Base-by-base conservation (phyloP, 2,329 filamentous ascomycete species). In the Lasiodiplodia citricola region DNA sequence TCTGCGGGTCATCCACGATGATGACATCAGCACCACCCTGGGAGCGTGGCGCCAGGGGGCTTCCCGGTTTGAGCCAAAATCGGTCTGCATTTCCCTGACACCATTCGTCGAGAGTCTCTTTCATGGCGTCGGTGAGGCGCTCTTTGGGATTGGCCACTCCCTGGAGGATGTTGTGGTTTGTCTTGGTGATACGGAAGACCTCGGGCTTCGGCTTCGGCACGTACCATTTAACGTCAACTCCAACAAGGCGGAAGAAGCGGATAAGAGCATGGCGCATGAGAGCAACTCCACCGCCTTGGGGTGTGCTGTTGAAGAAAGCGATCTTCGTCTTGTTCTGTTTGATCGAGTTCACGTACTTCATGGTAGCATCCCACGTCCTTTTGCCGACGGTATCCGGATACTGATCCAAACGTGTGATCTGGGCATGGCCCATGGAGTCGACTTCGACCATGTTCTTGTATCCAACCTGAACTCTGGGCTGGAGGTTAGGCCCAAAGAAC, bases 151-250 rank as follows among this genome's bases (percentile, higher is more conserved):
- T 83, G 51, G 89, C 88, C 52, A 94, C 92, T 10, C 92, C 92
- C 80, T 96, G 92, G 2, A 96, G 87, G 71, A 95, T 94, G 80
- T 96, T 96, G 86, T 96, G 92, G 73, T 94, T 91, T 72, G 91
- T 94, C 81, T 96, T 96, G 72, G 92, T 96, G 79, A 93, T 91
- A 63, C 92, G 86, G 80, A 96, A 96, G 13, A 95, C 89, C 18
- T 91, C 90, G 3, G 91, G 91, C 63, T 91, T 89, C 25, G 92
- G 92, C 77, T 93, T 93, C 7, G 92, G 92, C 1, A 95, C 92
- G 70, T 86, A 88, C 92, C 92, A 96, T 68, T 86, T 88, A 73
- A 92, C 83, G 70, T 94, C 86, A 1, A 93, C 88, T 0, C 87
- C 90, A 55, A 92, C 76, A 3, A 89, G 81, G 67, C 87, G 86